Percentiles rank a stretch among this genome's conserved stretches.
Evolutionary conservation across 208 protist genomes (phyloP).

Genomic region (Trypanosoma vivax): DNA sequence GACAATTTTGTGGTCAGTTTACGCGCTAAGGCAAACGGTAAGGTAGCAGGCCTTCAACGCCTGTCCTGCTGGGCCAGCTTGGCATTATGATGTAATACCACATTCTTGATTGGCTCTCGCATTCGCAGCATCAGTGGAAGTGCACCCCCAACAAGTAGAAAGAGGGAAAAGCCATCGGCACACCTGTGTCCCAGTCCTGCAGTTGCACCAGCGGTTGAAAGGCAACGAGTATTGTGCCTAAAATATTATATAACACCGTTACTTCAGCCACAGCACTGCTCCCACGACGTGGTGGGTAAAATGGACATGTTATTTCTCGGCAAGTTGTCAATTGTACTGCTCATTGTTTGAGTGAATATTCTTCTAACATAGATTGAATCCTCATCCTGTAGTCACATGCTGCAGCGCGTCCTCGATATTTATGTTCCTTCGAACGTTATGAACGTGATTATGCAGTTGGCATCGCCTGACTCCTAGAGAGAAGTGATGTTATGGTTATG

Average conservation of each 20-base stretch:
- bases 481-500: no score
- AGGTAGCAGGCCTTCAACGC: slow-evolving; percentile 10
- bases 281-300: slow-evolving; percentile 34
- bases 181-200: no score
- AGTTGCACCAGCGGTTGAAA: slow-evolving; percentile 31
- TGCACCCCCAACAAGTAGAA: slow-evolving; percentile 39
- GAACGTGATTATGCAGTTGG: no score
- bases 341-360: slow-evolving; percentile 26
- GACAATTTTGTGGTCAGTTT: slow-evolving; percentile 13
- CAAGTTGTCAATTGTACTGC: slow-evolving; percentile 40
- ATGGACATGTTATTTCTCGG: slow-evolving; percentile 31
- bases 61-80: background rate
- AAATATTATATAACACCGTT: slow-evolving; percentile 40
- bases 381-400: slow-evolving; percentile 2
- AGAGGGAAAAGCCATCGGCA: no score
- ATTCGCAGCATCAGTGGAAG: slow-evolving; percentile 38
- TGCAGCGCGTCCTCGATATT: no score
- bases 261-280: slow-evolving; percentile 34
- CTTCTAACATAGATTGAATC: slow-evolving; percentile 7
- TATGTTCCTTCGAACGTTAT: no score
- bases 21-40: slow-evolving; percentile 7
- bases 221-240: slow-evolving; percentile 25
- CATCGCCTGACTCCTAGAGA: no score
- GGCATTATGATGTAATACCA: background rate
- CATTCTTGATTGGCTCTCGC: slow-evolving; percentile 32